Base-by-base conservation (phyloP, 768 basidiomycete species). In the Boletus barrowsii region DNA sequence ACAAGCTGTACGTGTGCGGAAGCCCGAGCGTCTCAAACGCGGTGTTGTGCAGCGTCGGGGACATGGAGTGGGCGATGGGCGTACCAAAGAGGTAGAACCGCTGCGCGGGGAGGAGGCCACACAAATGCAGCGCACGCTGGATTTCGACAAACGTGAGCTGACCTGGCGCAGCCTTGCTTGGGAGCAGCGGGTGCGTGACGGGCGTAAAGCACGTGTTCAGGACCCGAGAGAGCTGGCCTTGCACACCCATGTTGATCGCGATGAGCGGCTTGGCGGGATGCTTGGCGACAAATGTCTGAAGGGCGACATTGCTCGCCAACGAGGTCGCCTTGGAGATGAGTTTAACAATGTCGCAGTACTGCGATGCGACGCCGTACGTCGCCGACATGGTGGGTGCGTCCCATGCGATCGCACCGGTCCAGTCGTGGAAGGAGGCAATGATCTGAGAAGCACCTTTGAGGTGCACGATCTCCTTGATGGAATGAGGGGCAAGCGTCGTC, bases 341-440 rank as follows among this genome's bases (percentile, higher is more conserved):
- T 75, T 98, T 98, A 74, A 94, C 78, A 36, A 98, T 85, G 70
- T 99, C 95, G 4, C 94, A 94, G 42, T 84, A 75, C 55, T 74
- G 71, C 42, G 77, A 72, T 2, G 90, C 90, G 26, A 81, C 61
- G 24, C 79, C 77, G 68, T 90, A 90, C 64, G 88, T 89, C 53
- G 84, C 80, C 62, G 82, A 79, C 42, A 88, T 83, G 24, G 76
- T 68, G 6, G 79, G 70, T 17, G 87, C 78, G 59, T 84, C 79
- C 96, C 96, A 99, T 60, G 81, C 80, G 75, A 95, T 78, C 13
- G 77, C 75, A 4, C 96, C 95, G 42, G 83, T 86, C 87, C 90
- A 94, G 63, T 99, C 94, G 66, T 98, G 96, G 86, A 88, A 97
- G 7, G 94, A 97, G 0, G 93, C 90, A 53, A 99, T 86, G 64